Evolutionary conservation across 2,329 filamentous ascomycete genomes (phyloP), one percentile per base, ranked within the genome.

Genomic region (Parafenestella ontariensis): DNA sequence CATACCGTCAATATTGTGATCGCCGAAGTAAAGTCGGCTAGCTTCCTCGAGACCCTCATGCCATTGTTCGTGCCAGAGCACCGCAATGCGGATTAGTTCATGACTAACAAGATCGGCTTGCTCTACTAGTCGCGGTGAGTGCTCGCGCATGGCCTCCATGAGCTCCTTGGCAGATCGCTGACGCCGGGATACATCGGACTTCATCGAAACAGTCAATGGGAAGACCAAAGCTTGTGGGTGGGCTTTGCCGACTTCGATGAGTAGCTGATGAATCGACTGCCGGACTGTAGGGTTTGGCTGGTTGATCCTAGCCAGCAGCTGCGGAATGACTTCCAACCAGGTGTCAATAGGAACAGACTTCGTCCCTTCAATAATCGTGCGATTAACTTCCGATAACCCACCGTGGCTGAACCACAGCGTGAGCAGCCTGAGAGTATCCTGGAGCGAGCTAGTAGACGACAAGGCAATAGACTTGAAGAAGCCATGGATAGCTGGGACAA

Each of bases 11-110:
- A 98, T 95, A 75, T 99, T 96, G 70, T 96, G 90, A 68, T 98
- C 94, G 55, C 94, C 95, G 77, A 99, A 99, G 81, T 98, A 99
- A 17, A 99, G 82, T 48, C 95, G 87, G 28, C 92, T 97, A 1
- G 95, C 96, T 79, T 99, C 96, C 76, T 99, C 95, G 15, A 99
- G 83, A 24, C 91, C 96, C 76, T 99, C 96, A 64, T 99, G 95
- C 95, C 95, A 99, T 62, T 96, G 90, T 71, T 99, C 95, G 71
- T 99, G 95, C 96, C 96, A 99, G 21, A 99, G 78, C 1, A 99
- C 94, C 15, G 95, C 95, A 54, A 99, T 96, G 46, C 95, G 88
- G 70, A 99, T 98, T 51, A 99, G 86, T 74, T 99, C 96, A 70
- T 95, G 90, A 73, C 94, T 98, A 64, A 99, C 93, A 42, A 93